Conservation (phyloP, 345 rosid species). For the Geranium brycei region DNA sequence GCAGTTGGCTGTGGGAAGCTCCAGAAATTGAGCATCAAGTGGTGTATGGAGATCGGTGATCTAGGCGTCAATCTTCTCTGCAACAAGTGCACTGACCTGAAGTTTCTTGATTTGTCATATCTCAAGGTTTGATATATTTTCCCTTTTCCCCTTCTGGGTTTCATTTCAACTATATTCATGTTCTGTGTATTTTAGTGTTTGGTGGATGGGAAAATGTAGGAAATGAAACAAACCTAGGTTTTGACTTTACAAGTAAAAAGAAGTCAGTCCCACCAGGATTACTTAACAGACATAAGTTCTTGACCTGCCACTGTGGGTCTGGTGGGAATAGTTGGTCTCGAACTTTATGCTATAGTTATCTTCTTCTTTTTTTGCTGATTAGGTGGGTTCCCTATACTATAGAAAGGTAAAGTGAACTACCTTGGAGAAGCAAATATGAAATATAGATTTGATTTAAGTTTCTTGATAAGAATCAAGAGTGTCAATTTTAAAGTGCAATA, state of each 20-base stretch:
- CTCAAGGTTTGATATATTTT: slow-evolving; percentile 41
- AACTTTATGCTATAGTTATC: background rate
- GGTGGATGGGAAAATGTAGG: background rate
- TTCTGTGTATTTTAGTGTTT: too few relatives aligned
- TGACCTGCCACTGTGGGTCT: background rate
- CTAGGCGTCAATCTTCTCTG: slow-evolving; percentile 74
- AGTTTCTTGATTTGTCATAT: slow-evolving; percentile 62
- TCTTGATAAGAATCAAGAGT: background rate
- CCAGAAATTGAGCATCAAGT: slow-evolving; percentile 71
- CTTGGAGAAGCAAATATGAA: background rate
- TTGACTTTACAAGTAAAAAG: background rate
- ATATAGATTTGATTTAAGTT: background rate
- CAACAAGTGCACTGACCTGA: slow-evolving; percentile 55
- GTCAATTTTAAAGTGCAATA: background rate
- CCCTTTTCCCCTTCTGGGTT: background rate
- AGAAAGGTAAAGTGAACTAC: background rate
- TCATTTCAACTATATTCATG: too few relatives aligned
- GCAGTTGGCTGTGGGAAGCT: slow-evolving; percentile 51
- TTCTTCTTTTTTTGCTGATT: background rate
- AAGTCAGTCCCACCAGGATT: background rate
- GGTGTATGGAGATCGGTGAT: slow-evolving; percentile 91
- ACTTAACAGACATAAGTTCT: background rate
- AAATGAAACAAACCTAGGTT: background rate
- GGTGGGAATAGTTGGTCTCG: background rate
- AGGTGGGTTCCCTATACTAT: background rate